Base-by-base conservation (phyloP, 495 filamentous ascomycete genomes). In the Parathielavia hyrcaniae region DNA sequence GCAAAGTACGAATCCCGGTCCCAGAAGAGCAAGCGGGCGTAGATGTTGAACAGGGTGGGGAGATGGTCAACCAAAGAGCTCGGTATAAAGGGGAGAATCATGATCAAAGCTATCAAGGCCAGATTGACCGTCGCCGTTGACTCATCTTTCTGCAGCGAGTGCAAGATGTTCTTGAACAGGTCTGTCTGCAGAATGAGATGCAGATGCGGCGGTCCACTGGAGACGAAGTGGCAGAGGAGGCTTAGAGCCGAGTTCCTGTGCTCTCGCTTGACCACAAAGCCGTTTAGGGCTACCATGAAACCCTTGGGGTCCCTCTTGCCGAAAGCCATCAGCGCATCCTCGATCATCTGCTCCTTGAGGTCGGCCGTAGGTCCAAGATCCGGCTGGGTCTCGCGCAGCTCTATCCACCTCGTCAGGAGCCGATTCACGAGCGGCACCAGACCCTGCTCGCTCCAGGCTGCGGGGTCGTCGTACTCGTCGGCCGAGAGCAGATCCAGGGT, bases 11-110 rank as follows among this genome's bases (percentile, higher is more conserved):
- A 63, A 55, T 78, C 77, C 55, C 75, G 66, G 48, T 89, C 85
- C 87, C 87, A 90, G 62, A 88, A 90, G 26, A 90, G 69, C 47
- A 89, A 67, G 52, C 87, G 69, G 39, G 80, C 85, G 67, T 90
- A 90, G 55, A 90, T 83, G 56, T 89, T 81, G 78, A 89, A 90
- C 14, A 90, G 74, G 40, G 81, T 77, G 19, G 85, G 81, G 6
- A 90, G 72, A 62, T 83, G 79, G 13, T 76, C 70, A 9, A 79
- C 79, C 9, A 88, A 66, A 9, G 84, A 82, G 67, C 78, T 83
- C 1, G 86, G 86, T 59, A 89, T 84, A 66, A 86, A 85, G 13
- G 87, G 87, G 52, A 90, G 71, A 46, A 90, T 82, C 87, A 90
- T 89, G 60, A 84, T 83, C 58, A 90, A 63, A 6, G 80, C 75